These are phyloP conservation scores for Cryptococcus wingfieldii DNA, from an alignment of 1,284 basidiomycete species.

Conservation along the genomic window DNA sequence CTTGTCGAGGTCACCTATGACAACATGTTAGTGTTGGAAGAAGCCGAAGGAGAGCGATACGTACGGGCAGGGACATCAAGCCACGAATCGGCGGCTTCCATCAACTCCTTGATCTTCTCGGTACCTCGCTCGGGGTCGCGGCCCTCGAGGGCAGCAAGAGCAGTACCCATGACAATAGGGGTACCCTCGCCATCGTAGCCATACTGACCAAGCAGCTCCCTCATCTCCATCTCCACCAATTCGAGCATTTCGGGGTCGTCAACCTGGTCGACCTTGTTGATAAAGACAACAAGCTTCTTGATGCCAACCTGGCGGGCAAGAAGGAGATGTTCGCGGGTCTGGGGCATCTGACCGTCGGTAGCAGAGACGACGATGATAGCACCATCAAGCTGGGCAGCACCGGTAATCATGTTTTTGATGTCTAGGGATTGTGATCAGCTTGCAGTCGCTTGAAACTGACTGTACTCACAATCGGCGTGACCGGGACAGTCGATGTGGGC, in stretches of 20 bases:
- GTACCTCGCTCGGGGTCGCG: conserved; percentile 72
- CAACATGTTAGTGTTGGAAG: not conserved
- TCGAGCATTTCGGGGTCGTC: conserved; percentile 98
- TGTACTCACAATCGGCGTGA: conserved; percentile 49
- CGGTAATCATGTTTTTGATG: conserved; percentile 91
- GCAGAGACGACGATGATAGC: conserved; percentile 97
- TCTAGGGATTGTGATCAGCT: conserved; percentile 17
- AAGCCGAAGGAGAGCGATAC: conserved; percentile 34
- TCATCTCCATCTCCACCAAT: conserved; percentile 99
- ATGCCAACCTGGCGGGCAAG: conserved; percentile 98
- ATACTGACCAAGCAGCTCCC: conserved; percentile 87
- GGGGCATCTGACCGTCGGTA: conserved; percentile 99
- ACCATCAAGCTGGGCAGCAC: conserved; percentile 98
- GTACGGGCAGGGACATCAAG: conserved; percentile 86
- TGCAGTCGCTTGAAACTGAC: conserved; percentile 1
- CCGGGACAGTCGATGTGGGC: conserved; percentile 98
- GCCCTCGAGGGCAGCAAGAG: conserved; percentile 89
- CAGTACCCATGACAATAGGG: conserved; percentile 95
- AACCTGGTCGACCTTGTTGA: conserved; percentile 93
- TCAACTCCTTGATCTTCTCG: conserved; percentile 76
- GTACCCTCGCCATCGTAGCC: conserved; percentile 97
- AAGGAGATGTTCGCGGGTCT: conserved; percentile 96
- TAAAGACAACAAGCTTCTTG: conserved; percentile 97
- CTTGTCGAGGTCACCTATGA: conserved; percentile 85
- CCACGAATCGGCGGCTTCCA: conserved; percentile 89